Evolutionary conservation across 1,284 basidiomycete genomes (phyloP).

Genomic region (Caloboletus firmus): DNA sequence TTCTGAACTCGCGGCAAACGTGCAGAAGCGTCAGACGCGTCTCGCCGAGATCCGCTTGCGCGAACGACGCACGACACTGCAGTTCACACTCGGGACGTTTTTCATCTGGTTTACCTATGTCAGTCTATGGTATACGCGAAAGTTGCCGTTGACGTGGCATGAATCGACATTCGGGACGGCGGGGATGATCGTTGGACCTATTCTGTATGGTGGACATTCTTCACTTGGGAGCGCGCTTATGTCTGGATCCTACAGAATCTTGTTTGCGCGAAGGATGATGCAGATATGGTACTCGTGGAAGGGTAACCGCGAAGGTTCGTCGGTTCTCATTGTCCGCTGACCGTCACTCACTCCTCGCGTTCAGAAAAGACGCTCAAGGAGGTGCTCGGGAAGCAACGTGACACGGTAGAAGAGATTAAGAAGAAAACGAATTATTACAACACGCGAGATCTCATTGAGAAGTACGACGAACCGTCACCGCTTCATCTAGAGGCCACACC

Average conservation of each 20-base stretch:
- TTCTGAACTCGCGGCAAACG: constrained; percentile 60
- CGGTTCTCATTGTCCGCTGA: not conserved
- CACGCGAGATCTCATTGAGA: constrained; percentile 86
- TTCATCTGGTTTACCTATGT: constrained; percentile 80
- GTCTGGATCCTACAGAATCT: constrained; percentile 53
- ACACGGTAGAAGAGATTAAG: constrained; percentile 95
- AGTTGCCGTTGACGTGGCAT: constrained; percentile 49
- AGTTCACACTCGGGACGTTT: constrained; percentile 82
- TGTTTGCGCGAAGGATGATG: constrained; percentile 80
- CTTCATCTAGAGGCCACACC: constrained; percentile 33
- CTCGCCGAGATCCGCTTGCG: constrained; percentile 88
- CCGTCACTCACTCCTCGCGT: not conserved
- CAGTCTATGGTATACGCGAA: constrained; percentile 76
- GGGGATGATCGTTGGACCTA: constrained; percentile 71
- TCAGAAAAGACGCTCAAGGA: constrained; percentile 78
- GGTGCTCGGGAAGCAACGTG: constrained; percentile 78
- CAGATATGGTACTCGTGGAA: constrained; percentile 87
- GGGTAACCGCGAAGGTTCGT: constrained; percentile 81
- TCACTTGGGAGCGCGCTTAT: constrained; percentile 5
- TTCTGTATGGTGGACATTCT: constrained; percentile 58
- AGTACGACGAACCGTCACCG: constrained; percentile 72
- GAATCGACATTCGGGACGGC: constrained; percentile 45
- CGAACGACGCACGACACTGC: constrained; percentile 78
- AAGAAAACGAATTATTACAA: constrained; percentile 95
- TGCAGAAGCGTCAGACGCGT: constrained; percentile 73